phyloP scores from a whole-genome alignment of 2,329 filamentous ascomycete genomes.

The Aspergillus flavus region DNA sequence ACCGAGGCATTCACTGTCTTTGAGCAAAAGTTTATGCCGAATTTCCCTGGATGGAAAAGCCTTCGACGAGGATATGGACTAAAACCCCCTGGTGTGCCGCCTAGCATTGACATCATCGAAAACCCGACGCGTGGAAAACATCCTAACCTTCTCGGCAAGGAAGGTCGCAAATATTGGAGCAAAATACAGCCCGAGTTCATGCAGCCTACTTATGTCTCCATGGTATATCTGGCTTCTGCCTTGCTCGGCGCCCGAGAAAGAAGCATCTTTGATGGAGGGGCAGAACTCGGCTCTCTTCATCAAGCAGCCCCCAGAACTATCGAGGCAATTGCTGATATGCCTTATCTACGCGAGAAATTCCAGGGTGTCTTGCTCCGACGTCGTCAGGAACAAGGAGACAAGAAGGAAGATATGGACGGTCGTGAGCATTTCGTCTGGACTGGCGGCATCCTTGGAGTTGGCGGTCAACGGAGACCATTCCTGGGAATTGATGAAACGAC shows the following conservation, averaged over 20 bases:
- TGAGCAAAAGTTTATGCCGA: constrained; percentile 75
- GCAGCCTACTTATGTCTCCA: constrained; percentile 48
- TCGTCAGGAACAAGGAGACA: constrained; percentile 29
- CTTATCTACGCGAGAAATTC: constrained; percentile 43
- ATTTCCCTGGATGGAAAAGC: constrained; percentile 72
- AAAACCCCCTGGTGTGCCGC: constrained; percentile 32
- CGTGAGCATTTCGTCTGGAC: constrained; percentile 35
- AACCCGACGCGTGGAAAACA: constrained; percentile 23
- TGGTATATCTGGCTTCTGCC: constrained; percentile 47
- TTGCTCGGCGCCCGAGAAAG: constrained; percentile 40
- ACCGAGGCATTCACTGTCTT: constrained; percentile 68
- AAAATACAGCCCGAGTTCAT: constrained; percentile 43
- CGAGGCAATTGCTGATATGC: constrained; percentile 40
- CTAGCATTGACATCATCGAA: constrained; percentile 37
- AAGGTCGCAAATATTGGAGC: constrained; percentile 36
- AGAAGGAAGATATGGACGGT: constrained; percentile 11
- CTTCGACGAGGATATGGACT: constrained; percentile 37
- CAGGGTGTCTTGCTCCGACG: constrained; percentile 45
- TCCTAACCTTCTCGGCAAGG: constrained; percentile 34
- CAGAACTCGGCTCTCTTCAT: constrained; percentile 32
- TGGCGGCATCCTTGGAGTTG: constrained; percentile 36
- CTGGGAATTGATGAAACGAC: not conserved
- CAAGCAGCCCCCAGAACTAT: constrained; percentile 40
- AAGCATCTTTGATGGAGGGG: constrained; percentile 37
- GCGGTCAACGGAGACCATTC: constrained; percentile 23